Percentiles rank a stretch among this genome's conserved stretches.
phyloP scores from a whole-genome alignment of 1,284 basidiomycete species.

The Erythrobasidium hasegawianum region DNA sequence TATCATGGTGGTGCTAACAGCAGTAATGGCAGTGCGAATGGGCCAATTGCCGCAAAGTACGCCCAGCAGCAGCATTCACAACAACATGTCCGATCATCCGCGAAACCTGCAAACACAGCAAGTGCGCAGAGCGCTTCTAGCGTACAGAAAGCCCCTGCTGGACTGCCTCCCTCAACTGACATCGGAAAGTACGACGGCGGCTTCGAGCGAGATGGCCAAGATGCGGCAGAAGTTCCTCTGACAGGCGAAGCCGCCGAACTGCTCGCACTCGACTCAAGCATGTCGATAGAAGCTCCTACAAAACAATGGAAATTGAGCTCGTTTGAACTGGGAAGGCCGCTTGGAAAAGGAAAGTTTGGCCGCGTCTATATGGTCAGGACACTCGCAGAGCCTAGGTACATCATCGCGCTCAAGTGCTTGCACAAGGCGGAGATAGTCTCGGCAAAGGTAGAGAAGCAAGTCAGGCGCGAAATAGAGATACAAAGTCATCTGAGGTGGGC shows the following conservation, averaged over 20 bases:
- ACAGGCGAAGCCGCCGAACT: conserved; percentile 68
- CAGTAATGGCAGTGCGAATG: background rate
- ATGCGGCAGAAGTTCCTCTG: conserved; percentile 54
- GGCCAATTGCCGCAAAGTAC: background rate
- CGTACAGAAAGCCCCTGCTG: background rate
- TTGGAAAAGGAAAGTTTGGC: conserved; percentile 98
- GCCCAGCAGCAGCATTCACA: background rate
- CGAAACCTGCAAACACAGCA: no score
- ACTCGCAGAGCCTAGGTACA: conserved; percentile 78
- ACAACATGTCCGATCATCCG: no score
- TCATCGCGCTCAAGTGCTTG: conserved; percentile 92
- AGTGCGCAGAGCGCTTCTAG: background rate
- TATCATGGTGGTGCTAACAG: background rate
- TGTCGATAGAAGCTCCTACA: conserved; percentile 38
- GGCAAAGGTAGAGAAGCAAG: conserved; percentile 84
- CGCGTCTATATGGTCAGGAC: conserved; percentile 98
- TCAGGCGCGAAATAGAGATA: conserved; percentile 96
- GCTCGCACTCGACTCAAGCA: conserved; percentile 62
- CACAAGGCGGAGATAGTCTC: conserved; percentile 95
- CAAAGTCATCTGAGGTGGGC: conserved; percentile 79
- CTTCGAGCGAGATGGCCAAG: conserved; percentile 66
- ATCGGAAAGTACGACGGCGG: conserved; percentile 84
- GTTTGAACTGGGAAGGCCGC: conserved; percentile 91
- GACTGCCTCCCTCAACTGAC: conserved; percentile 50
- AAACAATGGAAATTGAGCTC: conserved; percentile 70